These are phyloP conservation scores for Leishmania tarentolae DNA, from an alignment of 208 protist genomes.

Conservation along the genomic window DNA sequence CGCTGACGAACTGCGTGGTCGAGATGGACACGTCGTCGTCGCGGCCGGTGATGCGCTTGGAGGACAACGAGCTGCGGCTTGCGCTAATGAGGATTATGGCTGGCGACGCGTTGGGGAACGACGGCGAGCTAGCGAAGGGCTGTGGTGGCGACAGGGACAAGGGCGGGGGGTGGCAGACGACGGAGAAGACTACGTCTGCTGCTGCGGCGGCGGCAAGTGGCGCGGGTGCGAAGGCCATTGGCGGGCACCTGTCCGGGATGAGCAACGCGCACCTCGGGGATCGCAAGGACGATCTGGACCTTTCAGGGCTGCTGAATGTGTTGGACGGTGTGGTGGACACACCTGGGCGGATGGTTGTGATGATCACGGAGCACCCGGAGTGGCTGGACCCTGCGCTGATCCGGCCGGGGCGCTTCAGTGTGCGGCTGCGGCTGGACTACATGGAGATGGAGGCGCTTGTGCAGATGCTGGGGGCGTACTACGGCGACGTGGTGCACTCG, in stretches of 20 bases:
- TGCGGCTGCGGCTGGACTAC: conserved; percentile 73
- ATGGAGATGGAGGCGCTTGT: conserved; percentile 51
- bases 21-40: conserved; percentile 32
- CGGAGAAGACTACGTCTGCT: neutral
- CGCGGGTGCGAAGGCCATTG: neutral
- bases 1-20: conserved; percentile 31
- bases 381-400: conserved; percentile 88
- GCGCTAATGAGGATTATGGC: conserved; percentile 23
- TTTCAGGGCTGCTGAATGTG: conserved; percentile 90
- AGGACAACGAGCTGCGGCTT: conserved; percentile 24
- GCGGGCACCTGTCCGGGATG: conserved; percentile 15
- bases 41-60: conserved; percentile 9
- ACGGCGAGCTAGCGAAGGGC: neutral
- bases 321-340: conserved; percentile 91
- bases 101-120: neutral
- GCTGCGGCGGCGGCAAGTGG: conserved; percentile 5
- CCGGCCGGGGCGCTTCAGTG: conserved; percentile 85
- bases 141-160: neutral
- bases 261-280: conserved; percentile 21
- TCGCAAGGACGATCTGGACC: conserved; percentile 66
- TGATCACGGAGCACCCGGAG: conserved; percentile 89
- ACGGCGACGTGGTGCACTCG: conserved; percentile 47
- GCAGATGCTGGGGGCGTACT: conserved; percentile 81
- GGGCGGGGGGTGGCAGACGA: neutral
- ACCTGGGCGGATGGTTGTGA: conserved; percentile 83